Conservation (phyloP, 441 rosid genomes). For the Corymbia citriodora region DNA sequence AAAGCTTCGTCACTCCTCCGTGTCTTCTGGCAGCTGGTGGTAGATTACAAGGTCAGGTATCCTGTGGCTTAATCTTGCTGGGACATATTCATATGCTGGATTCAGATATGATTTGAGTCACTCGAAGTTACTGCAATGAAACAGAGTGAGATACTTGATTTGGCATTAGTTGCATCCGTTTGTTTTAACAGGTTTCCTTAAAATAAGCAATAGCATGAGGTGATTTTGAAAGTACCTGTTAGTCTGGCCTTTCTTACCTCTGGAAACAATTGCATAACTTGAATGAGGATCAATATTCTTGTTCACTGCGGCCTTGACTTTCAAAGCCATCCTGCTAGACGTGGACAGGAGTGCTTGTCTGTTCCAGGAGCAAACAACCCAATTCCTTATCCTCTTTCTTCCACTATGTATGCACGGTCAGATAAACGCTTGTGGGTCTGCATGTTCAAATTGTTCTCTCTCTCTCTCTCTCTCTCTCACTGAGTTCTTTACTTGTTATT, state of each 20-base stretch:
- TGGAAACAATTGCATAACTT: background rate
- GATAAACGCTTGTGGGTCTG: background rate
- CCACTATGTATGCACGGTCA: background rate
- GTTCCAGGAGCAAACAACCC: background rate
- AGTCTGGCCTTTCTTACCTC: background rate
- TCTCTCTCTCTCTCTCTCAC: background rate
- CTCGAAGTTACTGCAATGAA: background rate
- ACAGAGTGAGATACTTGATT: background rate
- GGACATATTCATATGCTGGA: background rate
- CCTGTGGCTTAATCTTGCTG: background rate
- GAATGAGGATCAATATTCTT: background rate
- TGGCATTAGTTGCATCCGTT: background rate
- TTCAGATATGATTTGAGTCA: background rate
- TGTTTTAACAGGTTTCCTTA: background rate
- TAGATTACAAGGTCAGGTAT: background rate
- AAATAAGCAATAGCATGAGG: background rate
- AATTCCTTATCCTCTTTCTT: background rate
- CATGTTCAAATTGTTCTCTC: background rate
- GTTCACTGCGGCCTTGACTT: background rate
- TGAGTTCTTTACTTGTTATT: background rate
- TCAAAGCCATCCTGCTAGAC: background rate
- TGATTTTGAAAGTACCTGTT: background rate
- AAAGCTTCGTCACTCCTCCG: background rate
- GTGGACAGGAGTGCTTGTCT: fast-evolving
- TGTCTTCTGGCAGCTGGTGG: background rate